A percentile compares a stretch with the other conserved stretches of the same genome.
Evolutionary conservation across 129 eudicot species (phyloP).

Genomic region (Artemisia tridentata): DNA sequence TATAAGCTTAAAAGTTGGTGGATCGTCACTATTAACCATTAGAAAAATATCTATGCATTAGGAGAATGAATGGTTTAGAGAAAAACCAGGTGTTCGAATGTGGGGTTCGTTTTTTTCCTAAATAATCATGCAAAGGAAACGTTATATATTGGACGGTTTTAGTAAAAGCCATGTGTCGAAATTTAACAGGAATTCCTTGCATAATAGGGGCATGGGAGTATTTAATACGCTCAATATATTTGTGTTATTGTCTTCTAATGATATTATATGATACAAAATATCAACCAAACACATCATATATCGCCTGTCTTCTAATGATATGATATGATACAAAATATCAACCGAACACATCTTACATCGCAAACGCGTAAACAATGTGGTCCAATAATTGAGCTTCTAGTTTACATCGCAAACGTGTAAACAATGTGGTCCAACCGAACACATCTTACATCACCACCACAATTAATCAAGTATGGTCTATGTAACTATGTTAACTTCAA

Average conservation of each 20-base stretch:
- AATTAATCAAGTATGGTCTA: not conserved
- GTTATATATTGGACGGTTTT: not conserved
- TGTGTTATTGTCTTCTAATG: too few relatives aligned
- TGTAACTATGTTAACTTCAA: too few relatives aligned
- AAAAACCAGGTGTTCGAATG: slow-evolving; percentile 33
- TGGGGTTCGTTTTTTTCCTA: slow-evolving; percentile 8
- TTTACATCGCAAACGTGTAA: not conserved
- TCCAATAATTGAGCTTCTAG: slow-evolving; percentile 25
- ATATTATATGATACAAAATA: too few relatives aligned
- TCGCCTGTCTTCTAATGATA: too few relatives aligned
- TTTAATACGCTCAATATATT: too few relatives aligned
- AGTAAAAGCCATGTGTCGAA: slow-evolving; percentile 1
- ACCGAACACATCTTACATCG: not conserved
- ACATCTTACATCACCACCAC: slow-evolving; percentile 6
- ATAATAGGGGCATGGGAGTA: too few relatives aligned
- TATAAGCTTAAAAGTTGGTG: slow-evolving; percentile 28
- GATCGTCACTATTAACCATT: slow-evolving; percentile 21
- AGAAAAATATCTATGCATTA: slow-evolving; percentile 19
- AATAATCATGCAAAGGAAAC: not conserved
- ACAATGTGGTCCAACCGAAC: slow-evolving; percentile 3
- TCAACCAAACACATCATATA: not conserved
- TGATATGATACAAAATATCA: too few relatives aligned
- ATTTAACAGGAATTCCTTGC: too few relatives aligned
- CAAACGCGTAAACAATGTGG: not conserved
- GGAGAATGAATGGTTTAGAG: slow-evolving; percentile 19